A percentile compares a stretch with the other conserved stretches of the same genome.
These are phyloP conservation scores for Phaeosphaeria sp. DNA, from an alignment of 2,329 filamentous ascomycete species.

Conservation along the genomic window DNA sequence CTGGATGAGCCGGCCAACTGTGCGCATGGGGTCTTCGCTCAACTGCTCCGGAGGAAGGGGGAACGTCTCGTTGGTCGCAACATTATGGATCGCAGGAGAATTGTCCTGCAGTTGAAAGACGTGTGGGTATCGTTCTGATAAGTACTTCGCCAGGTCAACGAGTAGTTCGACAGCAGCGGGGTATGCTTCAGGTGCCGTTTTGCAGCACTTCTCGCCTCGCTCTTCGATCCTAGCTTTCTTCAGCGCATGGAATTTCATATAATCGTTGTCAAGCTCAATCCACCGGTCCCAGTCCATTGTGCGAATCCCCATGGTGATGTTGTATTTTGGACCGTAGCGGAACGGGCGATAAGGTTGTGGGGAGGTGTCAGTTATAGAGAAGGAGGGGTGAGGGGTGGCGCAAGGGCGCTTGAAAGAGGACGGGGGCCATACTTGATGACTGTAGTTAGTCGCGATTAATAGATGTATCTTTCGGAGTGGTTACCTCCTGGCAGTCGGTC, in stretches of 20 bases:
- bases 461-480: conserved; percentile 24
- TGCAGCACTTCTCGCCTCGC: conserved; percentile 61
- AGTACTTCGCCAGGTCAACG: conserved; percentile 73
- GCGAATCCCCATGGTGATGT: conserved; percentile 79
- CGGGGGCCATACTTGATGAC: conserved; percentile 60
- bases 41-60: conserved; percentile 66
- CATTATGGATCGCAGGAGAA: conserved; percentile 69
- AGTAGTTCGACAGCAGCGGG: conserved; percentile 77
- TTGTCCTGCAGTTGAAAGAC: conserved; percentile 67
- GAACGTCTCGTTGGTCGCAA: conserved; percentile 74
- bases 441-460: background rate
- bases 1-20: conserved; percentile 74
- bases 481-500: conserved; percentile 54
- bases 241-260: conserved; percentile 72
- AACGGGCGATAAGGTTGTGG: conserved; percentile 81
- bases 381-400: conserved; percentile 69
- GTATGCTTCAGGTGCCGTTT: conserved; percentile 72
- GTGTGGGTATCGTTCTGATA: conserved; percentile 76
- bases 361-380: conserved; percentile 72
- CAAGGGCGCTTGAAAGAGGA: conserved; percentile 65
- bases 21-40: conserved; percentile 78
- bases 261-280: conserved; percentile 87
- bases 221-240: conserved; percentile 73
- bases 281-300: conserved; percentile 73
- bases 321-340: conserved; percentile 76